Conservation (phyloP, 495 filamentous ascomycete species). For the Penicillium turbatum region DNA sequence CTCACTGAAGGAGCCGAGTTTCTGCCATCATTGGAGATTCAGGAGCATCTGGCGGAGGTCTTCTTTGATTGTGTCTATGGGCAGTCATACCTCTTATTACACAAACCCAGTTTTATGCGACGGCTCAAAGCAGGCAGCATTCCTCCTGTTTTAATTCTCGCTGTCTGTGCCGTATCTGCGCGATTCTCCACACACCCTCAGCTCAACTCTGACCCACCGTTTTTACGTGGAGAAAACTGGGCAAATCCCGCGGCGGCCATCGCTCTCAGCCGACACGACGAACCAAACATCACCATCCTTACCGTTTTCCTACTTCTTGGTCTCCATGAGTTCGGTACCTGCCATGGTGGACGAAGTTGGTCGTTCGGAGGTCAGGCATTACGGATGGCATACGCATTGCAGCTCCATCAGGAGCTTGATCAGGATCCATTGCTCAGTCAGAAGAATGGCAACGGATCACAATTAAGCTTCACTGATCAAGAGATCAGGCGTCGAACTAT, state of each 20-base stretch:
- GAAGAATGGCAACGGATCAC: constrained; percentile 53
- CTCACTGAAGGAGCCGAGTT: constrained; percentile 78
- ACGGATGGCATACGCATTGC: constrained; percentile 93
- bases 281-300: constrained; percentile 92
- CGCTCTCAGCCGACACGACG: constrained; percentile 79
- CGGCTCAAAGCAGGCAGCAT: constrained; percentile 63
- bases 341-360: constrained; percentile 94
- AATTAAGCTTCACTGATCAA: constrained; percentile 83
- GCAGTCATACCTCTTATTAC: constrained; percentile 90
- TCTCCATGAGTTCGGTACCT: constrained; percentile 94
- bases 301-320: constrained; percentile 84
- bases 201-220: constrained; percentile 75
- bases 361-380: constrained; percentile 91
- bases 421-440: constrained; percentile 66
- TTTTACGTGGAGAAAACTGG: constrained; percentile 88
- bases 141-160: constrained; percentile 83
- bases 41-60: constrained; percentile 89
- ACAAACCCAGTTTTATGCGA: constrained; percentile 95
- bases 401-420: constrained; percentile 90
- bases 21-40: constrained; percentile 81
- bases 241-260: constrained; percentile 80
- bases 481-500: constrained; percentile 91
- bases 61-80: constrained; percentile 97
- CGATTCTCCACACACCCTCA: constrained; percentile 94
- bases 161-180: constrained; percentile 88